Base-by-base conservation (phyloP, 2,329 filamentous ascomycete species). In the Epichloe typhina region DNA sequence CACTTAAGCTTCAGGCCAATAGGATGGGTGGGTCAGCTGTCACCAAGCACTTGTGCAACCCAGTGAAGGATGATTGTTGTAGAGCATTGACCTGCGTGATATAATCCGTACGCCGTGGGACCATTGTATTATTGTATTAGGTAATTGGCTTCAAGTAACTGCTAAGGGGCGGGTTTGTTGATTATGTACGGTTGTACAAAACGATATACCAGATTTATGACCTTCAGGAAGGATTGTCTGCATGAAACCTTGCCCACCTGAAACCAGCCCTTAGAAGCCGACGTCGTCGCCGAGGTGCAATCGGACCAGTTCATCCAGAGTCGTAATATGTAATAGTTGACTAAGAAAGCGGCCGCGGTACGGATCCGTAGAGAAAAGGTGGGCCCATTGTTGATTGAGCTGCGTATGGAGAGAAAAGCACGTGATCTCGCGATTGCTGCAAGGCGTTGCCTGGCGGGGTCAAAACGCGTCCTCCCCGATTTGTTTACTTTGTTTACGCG, bases 401-500 rank as follows among this genome's bases (percentile, higher is more conserved):
- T 38, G 36, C 7, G 23, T 5, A 6, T 17, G 17, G 17, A 19
- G 12, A 0, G n/a, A 38, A 11, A 4, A 17, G 23, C 56, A 58
- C 55, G 55, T 57, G 56, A 58, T 35, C 42, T 52, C 55, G 56
- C 50, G 55, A 49, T 40, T 35, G 21, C 17, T n/a, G 6, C 33
- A 31, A 36, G 17, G 38, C 41, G 55, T 57, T 55, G 54, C 54
- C 19, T 33, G 52, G 55, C 44, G 52, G 56, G 53, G 55, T 47
- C 11, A 26, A 44, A 40, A 56, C 57, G 57, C 54, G 55, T 39
- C 46, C 9, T 49, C n/a, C 19, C 15, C 31, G 17, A 44, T 53
- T 57, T 59, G 55, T 59, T 59, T 58, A 59, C 57, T 58, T 56
- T 48, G 38, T 5, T 31, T 43, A 48, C 44, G 49, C 49, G 49